These are phyloP conservation scores for Podaxis sp. DNA, from an alignment of 768 basidiomycete genomes.

Conservation along the genomic window DNA sequence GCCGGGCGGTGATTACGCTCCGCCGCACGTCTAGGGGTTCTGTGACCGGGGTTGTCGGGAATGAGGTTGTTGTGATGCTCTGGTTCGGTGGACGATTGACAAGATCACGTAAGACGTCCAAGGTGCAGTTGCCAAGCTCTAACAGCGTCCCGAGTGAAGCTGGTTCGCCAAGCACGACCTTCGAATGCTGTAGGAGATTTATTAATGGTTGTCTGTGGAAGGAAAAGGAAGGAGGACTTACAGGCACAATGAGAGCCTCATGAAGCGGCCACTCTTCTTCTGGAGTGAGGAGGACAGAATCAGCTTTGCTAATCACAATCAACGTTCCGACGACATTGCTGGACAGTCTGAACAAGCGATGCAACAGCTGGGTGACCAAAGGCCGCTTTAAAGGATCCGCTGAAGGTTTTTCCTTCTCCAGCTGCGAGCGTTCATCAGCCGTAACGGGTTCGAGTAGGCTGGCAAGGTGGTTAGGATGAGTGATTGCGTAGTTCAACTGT, in stretches of 20 bases:
- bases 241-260: slow-evolving; percentile 71
- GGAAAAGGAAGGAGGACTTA: slow-evolving; percentile 35
- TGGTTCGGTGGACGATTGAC: slow-evolving; percentile 61
- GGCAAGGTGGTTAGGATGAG: slow-evolving; percentile 87
- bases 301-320: slow-evolving; percentile 67
- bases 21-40: slow-evolving; percentile 53
- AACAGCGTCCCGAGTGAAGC: slow-evolving; percentile 84
- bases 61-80: slow-evolving; percentile 38
- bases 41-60: slow-evolving; percentile 27
- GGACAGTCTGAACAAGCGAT: slow-evolving; percentile 69
- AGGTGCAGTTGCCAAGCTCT: slow-evolving; percentile 77
- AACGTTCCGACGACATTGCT: slow-evolving; percentile 71
- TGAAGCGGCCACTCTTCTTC: slow-evolving; percentile 72
- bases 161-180: slow-evolving; percentile 79
- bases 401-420: slow-evolving; percentile 66
- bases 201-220: neutral
- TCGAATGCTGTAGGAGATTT: slow-evolving; percentile 62
- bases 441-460: slow-evolving; percentile 80
- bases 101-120: slow-evolving; percentile 72
- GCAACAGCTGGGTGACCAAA: slow-evolving; percentile 67
- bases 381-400: slow-evolving; percentile 70
- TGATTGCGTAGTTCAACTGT: slow-evolving; percentile 86
- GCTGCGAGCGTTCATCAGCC: slow-evolving; percentile 63
- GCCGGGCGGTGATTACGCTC: slow-evolving; percentile 55
- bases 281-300: slow-evolving; percentile 61